Evolutionary conservation across 495 filamentous ascomycete species (phyloP), one percentile per base, ranked within the genome.

Genomic region (Aspergillus indologenus): DNA sequence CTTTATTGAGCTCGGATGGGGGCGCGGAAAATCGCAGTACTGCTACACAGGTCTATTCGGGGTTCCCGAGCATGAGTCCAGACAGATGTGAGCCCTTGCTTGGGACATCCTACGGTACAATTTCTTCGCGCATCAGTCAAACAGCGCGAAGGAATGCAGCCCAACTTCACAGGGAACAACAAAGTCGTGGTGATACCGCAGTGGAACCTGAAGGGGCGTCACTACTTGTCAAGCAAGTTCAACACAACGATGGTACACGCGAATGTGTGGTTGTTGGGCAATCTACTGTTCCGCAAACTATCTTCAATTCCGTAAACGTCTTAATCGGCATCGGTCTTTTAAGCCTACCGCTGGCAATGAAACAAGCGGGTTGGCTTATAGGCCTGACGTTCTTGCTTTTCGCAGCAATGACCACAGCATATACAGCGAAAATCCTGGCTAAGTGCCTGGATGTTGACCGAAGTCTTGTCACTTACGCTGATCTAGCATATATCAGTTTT

Each of bases 271-370:
- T 98, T 7, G 83, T 94, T 58, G 94, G 94, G 40, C 91, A 93
- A 77, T 95, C 90, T 11, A 98, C 94, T 2, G 75, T 97, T 26
- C 92, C 93, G 2, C 94, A 98, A 75, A 98, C 94, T 0, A 81
- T 97, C 59, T 96, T 98, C 75, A 98, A 98, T 69, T 94, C 90
- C 17, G 91, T 95, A 54, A 98, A 98, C 67, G 90, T 96, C 40
- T 74, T 98, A 44, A 92, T 98, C 60, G 94, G 94, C 18, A 86
- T 98, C 47, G 94, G 94, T 0, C 71, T 98, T 19, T 74, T 98
- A 49, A 92, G 89, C 75, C 78, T 98, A 56, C 95, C 94, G 12
- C 81, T 98, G 67, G 94, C 89, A 3, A 76, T 98, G 64, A 91
- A 89, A 60, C 92, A 97, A 65, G 85, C 90, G 24, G 94, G 94